Percentiles rank a stretch among this genome's conserved stretches.
Evolutionary conservation across 2,329 filamentous ascomycete species (phyloP).

Genomic region (Fusarium decemcellulare): DNA sequence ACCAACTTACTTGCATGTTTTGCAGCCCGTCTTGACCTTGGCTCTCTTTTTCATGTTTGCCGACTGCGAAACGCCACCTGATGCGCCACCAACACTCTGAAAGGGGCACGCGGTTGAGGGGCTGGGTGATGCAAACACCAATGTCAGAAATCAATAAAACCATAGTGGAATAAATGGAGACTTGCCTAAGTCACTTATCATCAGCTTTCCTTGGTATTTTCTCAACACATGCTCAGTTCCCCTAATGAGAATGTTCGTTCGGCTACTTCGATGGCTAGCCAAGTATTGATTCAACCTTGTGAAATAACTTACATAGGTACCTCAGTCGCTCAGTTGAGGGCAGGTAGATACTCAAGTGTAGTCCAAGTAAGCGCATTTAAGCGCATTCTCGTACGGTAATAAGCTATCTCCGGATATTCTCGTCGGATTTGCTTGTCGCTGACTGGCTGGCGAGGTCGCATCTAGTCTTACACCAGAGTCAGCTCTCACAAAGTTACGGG

Average conservation of each 20-base stretch:
- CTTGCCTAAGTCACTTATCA: too few relatives aligned
- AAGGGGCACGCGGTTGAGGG: too few relatives aligned
- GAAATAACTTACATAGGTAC: background rate
- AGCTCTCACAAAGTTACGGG: background rate
- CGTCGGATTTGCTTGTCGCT: background rate
- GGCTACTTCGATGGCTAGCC: too few relatives aligned
- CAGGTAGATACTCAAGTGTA: background rate
- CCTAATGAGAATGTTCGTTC: too few relatives aligned
- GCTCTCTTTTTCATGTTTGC: background rate
- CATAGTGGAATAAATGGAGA: too few relatives aligned
- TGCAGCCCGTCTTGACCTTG: conserved; percentile 3
- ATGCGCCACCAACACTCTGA: too few relatives aligned
- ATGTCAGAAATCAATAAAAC: too few relatives aligned
- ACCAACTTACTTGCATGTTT: background rate
- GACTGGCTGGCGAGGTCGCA: background rate
- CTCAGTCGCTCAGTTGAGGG: background rate
- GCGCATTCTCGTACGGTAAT: conserved; percentile 6
- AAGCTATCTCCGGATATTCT: background rate
- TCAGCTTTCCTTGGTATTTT: too few relatives aligned
- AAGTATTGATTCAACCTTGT: too few relatives aligned
- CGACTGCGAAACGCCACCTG: too few relatives aligned
- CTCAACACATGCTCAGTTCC: too few relatives aligned
- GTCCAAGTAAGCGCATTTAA: conserved; percentile 1
- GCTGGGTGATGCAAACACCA: too few relatives aligned
- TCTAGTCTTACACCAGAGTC: background rate